These are phyloP conservation scores for Penicillium crystallinum DNA, from an alignment of 495 filamentous ascomycete genomes.

Conservation along the genomic window DNA sequence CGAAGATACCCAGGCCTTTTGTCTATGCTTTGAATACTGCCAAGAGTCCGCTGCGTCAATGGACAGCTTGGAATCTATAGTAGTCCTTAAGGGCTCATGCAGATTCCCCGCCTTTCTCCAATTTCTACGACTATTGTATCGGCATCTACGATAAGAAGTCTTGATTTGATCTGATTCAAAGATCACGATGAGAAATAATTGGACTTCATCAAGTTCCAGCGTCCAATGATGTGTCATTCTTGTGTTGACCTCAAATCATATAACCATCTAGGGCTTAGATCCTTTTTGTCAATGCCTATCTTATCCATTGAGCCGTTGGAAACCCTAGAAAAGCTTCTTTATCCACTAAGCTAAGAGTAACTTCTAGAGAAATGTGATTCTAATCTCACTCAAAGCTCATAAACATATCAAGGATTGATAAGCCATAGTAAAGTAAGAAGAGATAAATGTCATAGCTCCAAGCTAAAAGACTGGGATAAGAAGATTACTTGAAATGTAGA, in stretches of 20 bases:
- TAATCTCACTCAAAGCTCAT: too few species aligned
- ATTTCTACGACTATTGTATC: background rate
- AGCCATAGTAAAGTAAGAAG: too few species aligned
- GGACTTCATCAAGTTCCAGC: background rate
- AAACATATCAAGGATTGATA: too few species aligned
- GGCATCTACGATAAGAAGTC: background rate
- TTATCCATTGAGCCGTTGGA: too few species aligned
- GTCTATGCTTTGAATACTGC: constrained; percentile 4
- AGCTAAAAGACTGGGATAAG: too few species aligned
- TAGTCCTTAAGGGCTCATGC: background rate
- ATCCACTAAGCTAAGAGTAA: too few species aligned
- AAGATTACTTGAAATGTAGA: too few species aligned
- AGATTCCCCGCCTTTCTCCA: background rate
- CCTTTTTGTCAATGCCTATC: background rate
- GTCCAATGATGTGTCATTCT: constrained; percentile 8
- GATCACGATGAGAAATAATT: constrained; percentile 10
- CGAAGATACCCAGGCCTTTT: background rate
- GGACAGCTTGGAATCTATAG: background rate
- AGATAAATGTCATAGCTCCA: too few species aligned
- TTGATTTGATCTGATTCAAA: background rate
- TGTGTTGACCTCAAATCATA: constrained; percentile 9
- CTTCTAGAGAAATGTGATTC: too few species aligned
- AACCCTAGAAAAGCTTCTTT: too few species aligned
- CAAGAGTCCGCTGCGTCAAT: background rate
- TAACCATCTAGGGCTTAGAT: constrained; percentile 16